These are phyloP conservation scores for Puccinia coronata DNA, from an alignment of 1,284 basidiomycete species.

Conservation along the genomic window DNA sequence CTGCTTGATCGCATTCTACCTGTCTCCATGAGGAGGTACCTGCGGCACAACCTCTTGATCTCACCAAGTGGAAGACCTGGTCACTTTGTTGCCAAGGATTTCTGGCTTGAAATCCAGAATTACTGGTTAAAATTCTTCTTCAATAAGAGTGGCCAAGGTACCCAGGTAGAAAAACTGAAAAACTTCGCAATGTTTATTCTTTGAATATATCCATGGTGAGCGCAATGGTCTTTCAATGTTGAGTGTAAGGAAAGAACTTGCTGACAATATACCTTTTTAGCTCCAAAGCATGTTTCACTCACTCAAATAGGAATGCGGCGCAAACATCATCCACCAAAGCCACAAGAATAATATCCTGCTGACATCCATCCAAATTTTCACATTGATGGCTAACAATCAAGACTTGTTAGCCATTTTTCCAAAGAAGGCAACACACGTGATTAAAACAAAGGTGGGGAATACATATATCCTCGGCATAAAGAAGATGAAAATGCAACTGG, in stretches of 20 bases:
- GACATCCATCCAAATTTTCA: not conserved
- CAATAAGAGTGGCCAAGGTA: constrained; percentile 10
- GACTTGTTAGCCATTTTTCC: not conserved
- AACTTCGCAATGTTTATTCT: constrained; percentile 14
- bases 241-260: not conserved
- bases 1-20: not conserved
- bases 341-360: not conserved
- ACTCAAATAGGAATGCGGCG: not conserved
- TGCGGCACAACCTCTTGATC: constrained; percentile 14
- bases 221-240: not conserved
- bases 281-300: constrained; percentile 3
- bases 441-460: not conserved
- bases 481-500: too few species aligned
- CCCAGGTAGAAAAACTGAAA: not conserved
- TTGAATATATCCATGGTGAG: constrained; percentile 18
- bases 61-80: not conserved
- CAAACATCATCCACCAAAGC: not conserved
- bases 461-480: not conserved
- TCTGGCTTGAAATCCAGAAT: too few species aligned
- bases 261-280: not conserved
- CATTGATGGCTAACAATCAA: not conserved
- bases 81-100: constrained; percentile 36
- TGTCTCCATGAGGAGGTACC: not conserved
- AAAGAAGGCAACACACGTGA: not conserved
- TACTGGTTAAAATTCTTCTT: too few species aligned